These are phyloP conservation scores for Citrus unshiu DNA, from an alignment of 345 rosid species.

Conservation along the genomic window DNA sequence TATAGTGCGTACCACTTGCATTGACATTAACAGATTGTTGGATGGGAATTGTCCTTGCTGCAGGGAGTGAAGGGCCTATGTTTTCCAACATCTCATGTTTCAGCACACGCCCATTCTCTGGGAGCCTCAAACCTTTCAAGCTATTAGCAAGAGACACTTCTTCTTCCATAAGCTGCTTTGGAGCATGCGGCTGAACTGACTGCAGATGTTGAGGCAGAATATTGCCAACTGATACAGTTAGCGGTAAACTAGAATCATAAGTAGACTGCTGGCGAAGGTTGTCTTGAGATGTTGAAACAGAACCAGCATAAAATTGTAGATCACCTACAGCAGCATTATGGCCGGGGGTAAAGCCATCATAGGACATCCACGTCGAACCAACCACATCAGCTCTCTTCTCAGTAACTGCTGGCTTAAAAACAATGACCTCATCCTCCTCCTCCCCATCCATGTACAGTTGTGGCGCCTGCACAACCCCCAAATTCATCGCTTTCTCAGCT, in stretches of 20 bases:
- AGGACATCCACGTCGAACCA: conserved; percentile 34
- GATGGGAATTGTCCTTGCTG: conserved; percentile 29
- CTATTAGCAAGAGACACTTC: conserved; percentile 52
- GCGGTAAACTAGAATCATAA: conserved; percentile 36
- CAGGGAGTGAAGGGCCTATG: conserved; percentile 30
- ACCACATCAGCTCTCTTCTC: conserved; percentile 53
- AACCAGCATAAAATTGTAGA: conserved; percentile 34
- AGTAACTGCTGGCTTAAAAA: conserved; percentile 70
- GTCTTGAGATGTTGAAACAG: conserved; percentile 40
- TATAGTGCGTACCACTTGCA: conserved; percentile 35
- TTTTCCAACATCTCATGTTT: conserved; percentile 53
- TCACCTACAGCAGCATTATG: conserved; percentile 34
- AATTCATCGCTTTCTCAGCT: conserved; percentile 23
- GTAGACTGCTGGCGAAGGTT: conserved; percentile 31
- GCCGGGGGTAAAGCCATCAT: conserved; percentile 44
- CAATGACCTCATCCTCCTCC: conserved; percentile 93
- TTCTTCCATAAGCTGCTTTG: conserved; percentile 58
- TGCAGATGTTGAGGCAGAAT: conserved; percentile 39
- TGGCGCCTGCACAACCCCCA: conserved; percentile 29
- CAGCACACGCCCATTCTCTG: conserved; percentile 52
- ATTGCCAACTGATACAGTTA: conserved; percentile 41
- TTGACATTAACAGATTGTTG: conserved; percentile 41
- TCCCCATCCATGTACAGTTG: conserved; percentile 52
- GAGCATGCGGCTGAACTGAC: conserved; percentile 40
- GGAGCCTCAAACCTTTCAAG: conserved; percentile 49